Evolutionary conservation across 2,329 filamentous ascomycete species (phyloP).

Genomic region (Talaromyces piceae): DNA sequence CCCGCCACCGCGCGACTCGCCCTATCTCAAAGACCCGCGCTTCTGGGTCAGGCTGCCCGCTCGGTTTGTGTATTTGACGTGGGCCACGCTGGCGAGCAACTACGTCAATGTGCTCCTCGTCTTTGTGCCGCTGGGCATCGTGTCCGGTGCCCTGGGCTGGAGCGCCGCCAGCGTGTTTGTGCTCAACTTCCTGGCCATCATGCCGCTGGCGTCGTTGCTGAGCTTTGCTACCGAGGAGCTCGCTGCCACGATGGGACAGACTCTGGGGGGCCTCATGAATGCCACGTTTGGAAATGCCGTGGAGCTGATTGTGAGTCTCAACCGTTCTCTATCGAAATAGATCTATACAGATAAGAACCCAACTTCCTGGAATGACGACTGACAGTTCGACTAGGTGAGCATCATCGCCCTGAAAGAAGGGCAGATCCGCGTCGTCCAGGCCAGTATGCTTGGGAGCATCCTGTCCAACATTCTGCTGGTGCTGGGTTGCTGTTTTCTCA

Average conservation of each 20-base stretch:
- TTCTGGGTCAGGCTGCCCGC: constrained; percentile 35
- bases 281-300: constrained; percentile 61
- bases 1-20: constrained; percentile 10
- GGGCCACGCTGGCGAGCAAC: constrained; percentile 39
- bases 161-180: constrained; percentile 52
- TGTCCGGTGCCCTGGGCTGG: constrained; percentile 54
- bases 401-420: constrained; percentile 79
- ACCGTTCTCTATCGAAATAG: background rate
- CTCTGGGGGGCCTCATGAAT: constrained; percentile 56
- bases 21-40: constrained; percentile 29
- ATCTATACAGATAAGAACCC: background rate
- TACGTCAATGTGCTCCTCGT: constrained; percentile 56
- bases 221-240: constrained; percentile 60
- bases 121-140: constrained; percentile 58
- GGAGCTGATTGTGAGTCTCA: constrained; percentile 60
- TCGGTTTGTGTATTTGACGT: constrained; percentile 33
- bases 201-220: constrained; percentile 54
- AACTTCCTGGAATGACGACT: no score
- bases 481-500: constrained; percentile 71
- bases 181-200: constrained; percentile 58
- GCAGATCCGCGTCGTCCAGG: constrained; percentile 93
- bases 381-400: constrained; percentile 59
- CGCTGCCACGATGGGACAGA: constrained; percentile 53
- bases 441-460: constrained; percentile 93
- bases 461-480: constrained; percentile 89